Conservation (phyloP, 139 green algal species). For the Ulvella scutata region DNA sequence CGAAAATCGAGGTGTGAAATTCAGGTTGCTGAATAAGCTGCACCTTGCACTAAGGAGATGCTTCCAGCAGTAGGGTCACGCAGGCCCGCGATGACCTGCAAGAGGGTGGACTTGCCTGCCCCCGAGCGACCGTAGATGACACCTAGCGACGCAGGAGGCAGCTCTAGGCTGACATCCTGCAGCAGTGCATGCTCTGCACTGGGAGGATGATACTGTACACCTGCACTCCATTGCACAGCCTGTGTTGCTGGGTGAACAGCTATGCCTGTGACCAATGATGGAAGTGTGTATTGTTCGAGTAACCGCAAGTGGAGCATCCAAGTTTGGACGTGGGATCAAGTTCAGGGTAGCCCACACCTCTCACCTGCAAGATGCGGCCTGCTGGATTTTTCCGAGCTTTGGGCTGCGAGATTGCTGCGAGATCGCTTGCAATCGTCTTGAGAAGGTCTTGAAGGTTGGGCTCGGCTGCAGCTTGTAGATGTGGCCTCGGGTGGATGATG, state of each 20-base stretch:
- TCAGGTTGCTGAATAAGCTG: too few relatives aligned
- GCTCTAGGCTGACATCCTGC: slow-evolving; percentile 32
- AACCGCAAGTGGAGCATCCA: too few relatives aligned
- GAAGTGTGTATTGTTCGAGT: too few relatives aligned
- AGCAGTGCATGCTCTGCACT: slow-evolving; percentile 44
- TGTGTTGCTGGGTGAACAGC: not conserved
- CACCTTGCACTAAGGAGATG: too few relatives aligned
- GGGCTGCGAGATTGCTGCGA: not conserved
- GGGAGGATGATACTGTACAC: slow-evolving; percentile 33
- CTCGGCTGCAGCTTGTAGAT: not conserved
- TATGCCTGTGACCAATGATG: too few relatives aligned
- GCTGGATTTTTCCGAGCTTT: not conserved
- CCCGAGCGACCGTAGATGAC: slow-evolving; percentile 69
- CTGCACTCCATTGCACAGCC: not conserved
- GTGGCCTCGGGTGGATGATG: too few relatives aligned
- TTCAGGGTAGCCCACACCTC: not conserved
- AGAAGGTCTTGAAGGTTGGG: not conserved
- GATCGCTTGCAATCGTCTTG: not conserved
- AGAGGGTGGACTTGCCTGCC: slow-evolving; percentile 79
- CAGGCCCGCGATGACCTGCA: slow-evolving; percentile 41
- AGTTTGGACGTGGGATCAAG: too few relatives aligned
- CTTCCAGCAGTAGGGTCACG: not conserved
- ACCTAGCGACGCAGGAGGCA: slow-evolving; percentile 52
- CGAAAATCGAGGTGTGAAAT: too few relatives aligned
- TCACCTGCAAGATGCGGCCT: not conserved